These are phyloP conservation scores for Didymella pinodella DNA, from an alignment of 2,329 filamentous ascomycete species.

Conservation along the genomic window DNA sequence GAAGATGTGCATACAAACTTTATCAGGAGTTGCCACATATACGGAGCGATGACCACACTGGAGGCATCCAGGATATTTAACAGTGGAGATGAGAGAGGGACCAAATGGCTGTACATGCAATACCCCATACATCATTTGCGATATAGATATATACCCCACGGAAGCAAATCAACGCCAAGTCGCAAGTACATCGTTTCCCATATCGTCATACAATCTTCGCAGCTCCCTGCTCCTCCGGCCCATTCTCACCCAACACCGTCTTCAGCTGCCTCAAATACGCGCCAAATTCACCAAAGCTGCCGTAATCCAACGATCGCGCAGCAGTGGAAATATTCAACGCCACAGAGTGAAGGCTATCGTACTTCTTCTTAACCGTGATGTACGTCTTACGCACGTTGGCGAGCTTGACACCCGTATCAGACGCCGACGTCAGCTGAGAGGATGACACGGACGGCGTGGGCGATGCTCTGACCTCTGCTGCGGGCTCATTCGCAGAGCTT, in stretches of 20 bases:
- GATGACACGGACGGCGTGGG: slow-evolving; percentile 6
- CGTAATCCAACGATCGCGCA: slow-evolving; percentile 29
- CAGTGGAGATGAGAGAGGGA: not conserved
- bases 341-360: slow-evolving; percentile 26
- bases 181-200: not conserved
- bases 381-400: slow-evolving; percentile 37
- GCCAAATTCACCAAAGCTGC: slow-evolving; percentile 39
- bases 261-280: slow-evolving; percentile 25
- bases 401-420: slow-evolving; percentile 13
- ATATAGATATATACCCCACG: not conserved
- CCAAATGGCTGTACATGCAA: not conserved
- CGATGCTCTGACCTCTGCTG: not conserved
- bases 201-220: not conserved
- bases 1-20: not conserved
- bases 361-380: slow-evolving; percentile 26
- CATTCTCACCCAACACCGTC: slow-evolving; percentile 21
- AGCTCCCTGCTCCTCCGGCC: not conserved
- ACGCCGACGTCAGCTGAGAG: not conserved
- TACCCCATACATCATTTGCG: not conserved
- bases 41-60: not conserved
- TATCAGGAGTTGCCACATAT: not conserved
- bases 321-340: slow-evolving; percentile 15
- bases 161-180: not conserved
- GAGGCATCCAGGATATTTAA: not conserved
- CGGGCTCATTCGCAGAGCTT: not conserved